Evolutionary conservation across 257 asterid genomes (phyloP).

Genomic region (Schizonepeta tenuifolia): DNA sequence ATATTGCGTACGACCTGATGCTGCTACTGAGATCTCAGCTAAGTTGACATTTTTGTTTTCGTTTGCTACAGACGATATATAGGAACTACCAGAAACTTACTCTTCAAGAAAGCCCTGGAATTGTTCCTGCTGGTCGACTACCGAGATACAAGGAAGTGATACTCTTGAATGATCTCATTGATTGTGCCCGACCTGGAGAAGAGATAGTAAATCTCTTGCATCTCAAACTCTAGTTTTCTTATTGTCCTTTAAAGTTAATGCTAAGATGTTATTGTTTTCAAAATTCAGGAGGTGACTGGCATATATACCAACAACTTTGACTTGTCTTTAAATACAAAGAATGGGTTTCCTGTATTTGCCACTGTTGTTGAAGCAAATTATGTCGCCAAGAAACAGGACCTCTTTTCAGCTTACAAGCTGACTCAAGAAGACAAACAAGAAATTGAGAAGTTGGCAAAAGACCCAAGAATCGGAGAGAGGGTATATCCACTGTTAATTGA

Average conservation of each 20-base stretch:
- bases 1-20: too few relatives aligned
- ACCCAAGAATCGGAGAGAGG: constrained; percentile 94
- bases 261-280: constrained; percentile 25
- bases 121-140: constrained; percentile 98
- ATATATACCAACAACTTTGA: constrained; percentile 95
- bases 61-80: constrained; percentile 73
- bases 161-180: constrained; percentile 95
- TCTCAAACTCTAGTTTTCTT: constrained; percentile 16
- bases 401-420: constrained; percentile 95
- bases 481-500: constrained; percentile 46
- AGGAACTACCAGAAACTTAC: constrained; percentile 97
- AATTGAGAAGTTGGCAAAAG: constrained; percentile 93
- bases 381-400: constrained; percentile 93
- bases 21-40: constrained; percentile 17
- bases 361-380: constrained; percentile 98
- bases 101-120: constrained; percentile 98
- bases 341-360: constrained; percentile 99
- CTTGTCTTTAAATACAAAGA: constrained; percentile 92
- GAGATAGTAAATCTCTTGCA: constrained; percentile 67
- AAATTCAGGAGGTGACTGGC: constrained; percentile 94
- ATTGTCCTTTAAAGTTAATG: background rate
- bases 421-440: constrained; percentile 98
- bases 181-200: constrained; percentile 99
- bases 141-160: constrained; percentile 99
- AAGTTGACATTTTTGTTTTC: constrained; percentile 18